Conservation (phyloP, 441 rosid species). For the Flueggea neowawraea region DNA sequence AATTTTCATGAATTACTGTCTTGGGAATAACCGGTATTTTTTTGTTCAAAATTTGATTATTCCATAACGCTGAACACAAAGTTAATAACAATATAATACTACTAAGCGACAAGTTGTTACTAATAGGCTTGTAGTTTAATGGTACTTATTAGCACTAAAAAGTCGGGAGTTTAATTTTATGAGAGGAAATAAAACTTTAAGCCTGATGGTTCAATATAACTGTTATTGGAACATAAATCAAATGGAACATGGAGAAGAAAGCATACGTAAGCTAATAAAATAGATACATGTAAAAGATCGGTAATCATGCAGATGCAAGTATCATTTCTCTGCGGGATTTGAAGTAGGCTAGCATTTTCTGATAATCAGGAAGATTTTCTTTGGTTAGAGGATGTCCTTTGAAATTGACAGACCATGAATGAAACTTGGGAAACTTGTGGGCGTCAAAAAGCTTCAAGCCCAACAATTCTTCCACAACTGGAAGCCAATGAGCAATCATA, state of each 20-base stretch:
- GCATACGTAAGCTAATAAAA: neutral
- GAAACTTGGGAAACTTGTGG: slow-evolving; percentile 19
- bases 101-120: no score
- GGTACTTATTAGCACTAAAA: no score
- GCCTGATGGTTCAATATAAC: no score
- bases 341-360: neutral
- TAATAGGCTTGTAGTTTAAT: no score
- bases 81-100: no score
- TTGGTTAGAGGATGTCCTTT: slow-evolving; percentile 13
- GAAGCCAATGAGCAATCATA: slow-evolving; percentile 13
- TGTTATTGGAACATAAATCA: no score
- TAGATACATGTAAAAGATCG: neutral
- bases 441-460: slow-evolving; percentile 16
- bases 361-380: slow-evolving; percentile 24
- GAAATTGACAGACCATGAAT: slow-evolving; percentile 21
- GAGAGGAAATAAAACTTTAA: no score
- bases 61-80: no score
- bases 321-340: neutral
- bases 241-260: neutral
- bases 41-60: no score
- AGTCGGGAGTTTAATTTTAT: no score
- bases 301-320: neutral
- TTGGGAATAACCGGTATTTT: no score
- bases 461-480: slow-evolving; percentile 3
- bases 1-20: no score